Evolutionary conservation across 2,329 filamentous ascomycete species (phyloP).

Genomic region (Penicillium sp.): DNA sequence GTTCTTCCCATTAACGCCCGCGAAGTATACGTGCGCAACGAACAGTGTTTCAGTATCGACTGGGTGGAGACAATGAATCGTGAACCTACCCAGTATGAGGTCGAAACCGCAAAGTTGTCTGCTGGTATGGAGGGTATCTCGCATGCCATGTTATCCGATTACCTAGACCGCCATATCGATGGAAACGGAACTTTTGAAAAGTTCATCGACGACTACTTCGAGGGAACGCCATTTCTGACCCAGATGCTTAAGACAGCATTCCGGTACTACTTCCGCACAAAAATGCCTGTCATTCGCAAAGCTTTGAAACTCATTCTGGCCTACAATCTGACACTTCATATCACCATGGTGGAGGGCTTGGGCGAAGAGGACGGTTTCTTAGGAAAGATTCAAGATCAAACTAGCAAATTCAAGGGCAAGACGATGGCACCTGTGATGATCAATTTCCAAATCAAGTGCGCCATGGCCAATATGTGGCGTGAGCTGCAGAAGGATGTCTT

Average conservation of each 20-base stretch:
- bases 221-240: slow-evolving; percentile 91
- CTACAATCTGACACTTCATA: slow-evolving; percentile 93
- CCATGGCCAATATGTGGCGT: slow-evolving; percentile 97
- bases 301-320: slow-evolving; percentile 92
- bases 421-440: slow-evolving; percentile 96
- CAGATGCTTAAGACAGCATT: slow-evolving; percentile 96
- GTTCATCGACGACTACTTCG: slow-evolving; percentile 95
- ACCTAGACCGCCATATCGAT: slow-evolving; percentile 94
- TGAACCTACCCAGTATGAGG: slow-evolving; percentile 79
- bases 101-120: slow-evolving; percentile 85
- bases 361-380: slow-evolving; percentile 77
- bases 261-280: slow-evolving; percentile 87
- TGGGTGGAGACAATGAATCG: slow-evolving; percentile 85
- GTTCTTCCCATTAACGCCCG: slow-evolving; percentile 90
- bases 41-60: slow-evolving; percentile 89
- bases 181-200: slow-evolving; percentile 86
- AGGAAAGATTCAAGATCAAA: slow-evolving; percentile 83
- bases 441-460: slow-evolving; percentile 99
- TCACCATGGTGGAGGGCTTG: slow-evolving; percentile 91
- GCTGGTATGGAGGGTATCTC: slow-evolving; percentile 89
- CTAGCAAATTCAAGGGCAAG: slow-evolving; percentile 87
- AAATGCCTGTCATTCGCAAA: slow-evolving; percentile 89
- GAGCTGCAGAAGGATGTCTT: slow-evolving; percentile 95
- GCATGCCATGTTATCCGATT: slow-evolving; percentile 79
- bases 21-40: slow-evolving; percentile 89